A percentile compares a stretch with the other conserved stretches of the same genome.
These are phyloP conservation scores for Wickerhamiella sergipiensis DNA, from an alignment of 805 yeast species.

Conservation along the genomic window DNA sequence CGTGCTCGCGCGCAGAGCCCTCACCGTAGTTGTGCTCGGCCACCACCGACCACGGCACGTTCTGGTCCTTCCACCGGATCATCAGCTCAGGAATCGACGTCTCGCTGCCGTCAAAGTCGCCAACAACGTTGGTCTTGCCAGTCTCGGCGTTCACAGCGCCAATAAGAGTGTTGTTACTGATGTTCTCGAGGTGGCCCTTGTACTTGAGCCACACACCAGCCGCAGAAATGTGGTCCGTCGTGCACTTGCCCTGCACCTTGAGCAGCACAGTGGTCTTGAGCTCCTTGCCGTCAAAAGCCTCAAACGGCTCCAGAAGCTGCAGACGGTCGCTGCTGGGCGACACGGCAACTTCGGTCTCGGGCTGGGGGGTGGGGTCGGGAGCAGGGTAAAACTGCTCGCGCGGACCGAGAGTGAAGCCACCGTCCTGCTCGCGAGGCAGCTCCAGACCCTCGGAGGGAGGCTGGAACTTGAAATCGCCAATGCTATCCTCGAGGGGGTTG, in stretches of 20 bases:
- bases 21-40: slow-evolving; percentile 99
- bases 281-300: slow-evolving; percentile 78
- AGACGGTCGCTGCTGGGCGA: slow-evolving; percentile 83
- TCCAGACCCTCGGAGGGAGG: slow-evolving; percentile 74
- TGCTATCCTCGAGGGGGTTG: slow-evolving; percentile 83
- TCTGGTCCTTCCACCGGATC: slow-evolving; percentile 85
- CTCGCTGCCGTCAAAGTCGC: slow-evolving; percentile 67
- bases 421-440: slow-evolving; percentile 41
- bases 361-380: slow-evolving; percentile 47
- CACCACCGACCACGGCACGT: slow-evolving; percentile 82
- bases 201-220: slow-evolving; percentile 98
- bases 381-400: slow-evolving; percentile 65
- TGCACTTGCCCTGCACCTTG: slow-evolving; percentile 95
- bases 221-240: slow-evolving; percentile 96
- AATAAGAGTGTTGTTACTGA: slow-evolving; percentile 84
- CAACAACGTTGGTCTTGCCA: slow-evolving; percentile 84
- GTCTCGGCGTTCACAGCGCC: slow-evolving; percentile 97
- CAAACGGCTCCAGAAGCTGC: slow-evolving; percentile 80
- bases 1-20: slow-evolving; percentile 98
- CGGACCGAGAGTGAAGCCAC: slow-evolving; percentile 60
- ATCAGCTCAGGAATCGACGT: slow-evolving; percentile 88
- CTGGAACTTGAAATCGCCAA: slow-evolving; percentile 64
- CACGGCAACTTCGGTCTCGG: slow-evolving; percentile 50
- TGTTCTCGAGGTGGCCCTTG: slow-evolving; percentile 94
- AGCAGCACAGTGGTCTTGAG: slow-evolving; percentile 59